phyloP scores from a whole-genome alignment of 495 filamentous ascomycete genomes.

The Pseudevernia furfuracea region DNA sequence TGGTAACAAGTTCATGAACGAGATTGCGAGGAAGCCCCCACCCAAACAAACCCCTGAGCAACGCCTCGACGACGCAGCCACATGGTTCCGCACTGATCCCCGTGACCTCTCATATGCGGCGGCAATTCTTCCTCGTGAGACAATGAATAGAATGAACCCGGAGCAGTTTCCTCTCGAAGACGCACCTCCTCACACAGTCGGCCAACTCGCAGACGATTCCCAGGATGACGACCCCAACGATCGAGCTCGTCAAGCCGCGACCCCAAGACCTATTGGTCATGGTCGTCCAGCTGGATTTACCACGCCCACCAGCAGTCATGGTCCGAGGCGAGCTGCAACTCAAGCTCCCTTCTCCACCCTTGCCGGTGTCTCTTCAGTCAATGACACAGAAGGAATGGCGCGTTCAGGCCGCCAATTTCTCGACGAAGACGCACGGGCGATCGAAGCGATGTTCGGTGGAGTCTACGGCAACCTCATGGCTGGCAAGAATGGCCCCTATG shows the following conservation, averaged over 20 bases:
- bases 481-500: neutral
- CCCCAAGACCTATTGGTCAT: constrained; percentile 10
- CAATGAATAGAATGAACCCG: neutral
- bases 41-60: neutral
- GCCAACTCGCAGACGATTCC: neutral
- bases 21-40: neutral
- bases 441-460: neutral
- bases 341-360: constrained; percentile 1
- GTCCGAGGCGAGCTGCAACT: neutral
- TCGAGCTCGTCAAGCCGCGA: neutral
- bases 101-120: neutral
- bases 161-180: neutral
- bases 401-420: neutral
- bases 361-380: neutral
- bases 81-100: neutral
- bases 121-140: neutral
- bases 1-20: neutral
- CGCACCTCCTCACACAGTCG: neutral
- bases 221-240: constrained; percentile 1
- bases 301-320: neutral
- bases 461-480: neutral
- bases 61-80: neutral
- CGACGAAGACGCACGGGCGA: neutral
- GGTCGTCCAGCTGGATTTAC: constrained; percentile 6
- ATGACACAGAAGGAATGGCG: neutral